phyloP scores from a whole-genome alignment of 768 basidiomycete genomes.

The Amanita polypyramis region DNA sequence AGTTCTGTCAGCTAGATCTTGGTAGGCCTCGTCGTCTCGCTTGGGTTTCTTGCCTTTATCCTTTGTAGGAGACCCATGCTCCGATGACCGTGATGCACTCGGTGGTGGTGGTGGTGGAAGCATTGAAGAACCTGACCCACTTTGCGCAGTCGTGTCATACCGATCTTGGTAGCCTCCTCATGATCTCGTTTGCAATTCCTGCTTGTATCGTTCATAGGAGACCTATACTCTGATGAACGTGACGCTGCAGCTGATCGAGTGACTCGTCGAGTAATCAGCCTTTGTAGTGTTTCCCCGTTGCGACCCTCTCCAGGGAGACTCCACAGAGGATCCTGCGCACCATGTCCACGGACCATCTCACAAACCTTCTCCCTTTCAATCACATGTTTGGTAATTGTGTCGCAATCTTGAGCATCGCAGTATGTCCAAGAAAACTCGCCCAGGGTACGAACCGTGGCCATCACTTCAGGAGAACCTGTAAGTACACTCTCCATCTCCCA shows the following conservation, averaged over 20 bases:
- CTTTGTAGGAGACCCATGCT: neutral
- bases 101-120: neutral
- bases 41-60: neutral
- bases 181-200: neutral
- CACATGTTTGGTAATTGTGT: neutral
- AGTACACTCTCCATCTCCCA: conserved; percentile 12
- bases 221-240: neutral
- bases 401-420: conserved; percentile 7
- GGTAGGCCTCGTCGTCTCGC: neutral
- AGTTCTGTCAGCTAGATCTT: conserved; percentile 1
- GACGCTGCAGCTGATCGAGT: conserved; percentile 4
- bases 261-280: neutral
- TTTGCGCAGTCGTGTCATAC: conserved; percentile 8
- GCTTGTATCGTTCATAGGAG: neutral
- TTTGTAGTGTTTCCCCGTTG: neutral
- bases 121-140: conserved; percentile 1
- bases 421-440: conserved; percentile 11
- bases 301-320: conserved; percentile 5
- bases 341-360: conserved; percentile 9
- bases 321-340: conserved; percentile 11
- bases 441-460: conserved; percentile 11
- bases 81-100: neutral
- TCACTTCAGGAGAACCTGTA: conserved; percentile 10
- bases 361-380: conserved; percentile 1
- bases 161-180: conserved; percentile 4